Evolutionary conservation across 202 grass and related monocot species (phyloP).

Genomic region (Brachypodium distachyon): DNA sequence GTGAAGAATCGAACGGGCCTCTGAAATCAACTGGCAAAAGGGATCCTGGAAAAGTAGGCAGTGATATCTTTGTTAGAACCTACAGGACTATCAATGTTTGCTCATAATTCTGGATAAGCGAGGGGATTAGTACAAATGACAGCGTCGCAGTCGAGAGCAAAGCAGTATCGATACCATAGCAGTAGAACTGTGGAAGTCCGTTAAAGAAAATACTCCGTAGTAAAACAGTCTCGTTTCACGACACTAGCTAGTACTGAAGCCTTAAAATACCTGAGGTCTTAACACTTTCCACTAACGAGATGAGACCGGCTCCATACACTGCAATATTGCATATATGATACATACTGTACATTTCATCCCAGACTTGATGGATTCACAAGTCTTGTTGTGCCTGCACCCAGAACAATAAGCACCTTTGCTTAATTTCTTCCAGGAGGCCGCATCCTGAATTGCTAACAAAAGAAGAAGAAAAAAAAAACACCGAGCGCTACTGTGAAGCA

Average conservation of each 20-base stretch:
- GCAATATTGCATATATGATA: neutral
- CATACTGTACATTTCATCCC: neutral
- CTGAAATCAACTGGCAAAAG: neutral
- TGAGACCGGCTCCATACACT: too few relatives aligned
- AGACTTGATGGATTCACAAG: neutral
- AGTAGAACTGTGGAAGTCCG: too few relatives aligned
- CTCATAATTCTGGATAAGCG: neutral
- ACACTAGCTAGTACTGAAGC: neutral
- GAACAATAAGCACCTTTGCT: neutral
- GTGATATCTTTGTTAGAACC: neutral
- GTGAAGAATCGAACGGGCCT: too few relatives aligned
- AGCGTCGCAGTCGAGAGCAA: neutral
- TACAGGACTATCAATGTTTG: neutral
- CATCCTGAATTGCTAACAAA: neutral
- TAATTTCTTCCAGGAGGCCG: neutral
- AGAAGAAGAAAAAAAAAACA: neutral
- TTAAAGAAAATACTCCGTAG: too few relatives aligned
- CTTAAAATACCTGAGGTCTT: too few relatives aligned
- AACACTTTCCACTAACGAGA: neutral
- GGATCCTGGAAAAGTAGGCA: neutral
- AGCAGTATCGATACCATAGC: neutral
- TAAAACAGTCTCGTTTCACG: too few relatives aligned
- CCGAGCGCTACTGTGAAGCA: neutral
- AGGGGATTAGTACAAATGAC: neutral
- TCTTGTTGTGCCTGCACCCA: neutral